phyloP scores from a whole-genome alignment of 306 rosid genomes.

The Senna tora region DNA sequence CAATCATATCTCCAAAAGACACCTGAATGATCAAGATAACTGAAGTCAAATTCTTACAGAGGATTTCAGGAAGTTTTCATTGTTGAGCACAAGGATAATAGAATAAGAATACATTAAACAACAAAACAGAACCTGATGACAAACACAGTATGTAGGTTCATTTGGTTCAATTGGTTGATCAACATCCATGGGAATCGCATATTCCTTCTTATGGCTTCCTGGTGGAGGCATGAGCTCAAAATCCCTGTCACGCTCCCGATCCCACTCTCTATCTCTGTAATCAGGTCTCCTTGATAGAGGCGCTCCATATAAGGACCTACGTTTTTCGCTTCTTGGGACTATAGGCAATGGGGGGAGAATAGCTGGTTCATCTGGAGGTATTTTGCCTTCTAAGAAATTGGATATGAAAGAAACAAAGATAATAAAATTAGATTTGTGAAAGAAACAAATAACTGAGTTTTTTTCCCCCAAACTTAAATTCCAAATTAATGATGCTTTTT shows the following conservation, averaged over 20 bases:
- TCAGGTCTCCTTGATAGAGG: constrained; percentile 80
- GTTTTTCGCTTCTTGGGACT: constrained; percentile 73
- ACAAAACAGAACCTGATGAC: constrained; percentile 78
- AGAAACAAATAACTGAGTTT: neutral
- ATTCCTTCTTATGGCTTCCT: constrained; percentile 87
- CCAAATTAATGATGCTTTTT: neutral
- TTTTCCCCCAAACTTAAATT: neutral
- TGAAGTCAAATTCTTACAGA: constrained; percentile 38
- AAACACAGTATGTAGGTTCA: constrained; percentile 91
- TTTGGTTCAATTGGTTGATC: constrained; percentile 93
- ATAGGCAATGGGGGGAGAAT: constrained; percentile 86
- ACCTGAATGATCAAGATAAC: constrained; percentile 59
- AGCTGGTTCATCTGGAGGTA: constrained; percentile 83
- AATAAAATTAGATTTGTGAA: too few relatives aligned
- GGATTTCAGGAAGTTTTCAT: constrained; percentile 25
- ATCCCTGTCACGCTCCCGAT: constrained; percentile 89
- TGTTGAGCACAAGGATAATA: constrained; percentile 27
- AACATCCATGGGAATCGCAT: constrained; percentile 68
- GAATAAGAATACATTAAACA: constrained; percentile 17
- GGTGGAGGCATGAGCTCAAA: constrained; percentile 96
- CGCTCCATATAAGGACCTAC: constrained; percentile 56
- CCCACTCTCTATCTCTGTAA: constrained; percentile 88
- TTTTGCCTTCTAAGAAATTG: constrained; percentile 71
- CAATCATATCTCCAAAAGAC: constrained; percentile 94
- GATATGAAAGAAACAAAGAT: constrained; percentile 21